Base-by-base conservation (phyloP, 1,284 basidiomycete genomes). In the Porogramme epimiltina region DNA sequence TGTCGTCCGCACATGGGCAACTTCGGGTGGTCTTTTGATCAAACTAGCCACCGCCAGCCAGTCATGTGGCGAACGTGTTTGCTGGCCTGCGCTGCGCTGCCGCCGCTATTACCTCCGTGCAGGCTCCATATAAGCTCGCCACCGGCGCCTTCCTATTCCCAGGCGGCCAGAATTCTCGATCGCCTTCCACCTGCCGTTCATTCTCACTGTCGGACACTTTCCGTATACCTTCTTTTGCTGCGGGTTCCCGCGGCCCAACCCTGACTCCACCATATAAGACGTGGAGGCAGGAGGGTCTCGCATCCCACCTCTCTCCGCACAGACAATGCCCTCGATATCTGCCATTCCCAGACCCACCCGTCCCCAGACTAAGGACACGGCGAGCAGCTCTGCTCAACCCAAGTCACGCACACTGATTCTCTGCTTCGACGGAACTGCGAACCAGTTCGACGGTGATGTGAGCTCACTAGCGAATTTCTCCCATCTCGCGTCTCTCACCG, bases 341-440 rank as follows among this genome's bases (percentile, higher is more conserved):
- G 8, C 28, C 28, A 8, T 31, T 31, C 28, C 28, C 28, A 6
- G 8, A 6, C 6, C 28, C 28, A 31, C 6, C 8, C 34, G 34
- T 9, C 5, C 28, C 28, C 28, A 8, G 13, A 10, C 13, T 37
- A 18, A 6, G 8, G 42, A 43, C 9, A 20, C 31, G 4, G 5
- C 39, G 22, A 37, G 43, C 19, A 52, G 34, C 37, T 23, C 10
- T 13, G 38, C 44, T 16, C 51, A 49, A 4, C 55, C 42, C 15
- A 52, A 58, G 34, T 52, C 65, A 4, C 70, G 76, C 11, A 76
- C 74, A 0, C 67, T 81, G 42, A 71, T 81, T 5, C 67, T 81
- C 8, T 80, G 78, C 61, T 81, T 81, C 52, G 79, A 81, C 57
- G 79, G 79, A 4, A 80, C 79, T 22, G 70, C 74, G 19, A 73